Evolutionary conservation across 164 flowering plant species (phyloP).

Genomic region (Amborella trichopoda): DNA sequence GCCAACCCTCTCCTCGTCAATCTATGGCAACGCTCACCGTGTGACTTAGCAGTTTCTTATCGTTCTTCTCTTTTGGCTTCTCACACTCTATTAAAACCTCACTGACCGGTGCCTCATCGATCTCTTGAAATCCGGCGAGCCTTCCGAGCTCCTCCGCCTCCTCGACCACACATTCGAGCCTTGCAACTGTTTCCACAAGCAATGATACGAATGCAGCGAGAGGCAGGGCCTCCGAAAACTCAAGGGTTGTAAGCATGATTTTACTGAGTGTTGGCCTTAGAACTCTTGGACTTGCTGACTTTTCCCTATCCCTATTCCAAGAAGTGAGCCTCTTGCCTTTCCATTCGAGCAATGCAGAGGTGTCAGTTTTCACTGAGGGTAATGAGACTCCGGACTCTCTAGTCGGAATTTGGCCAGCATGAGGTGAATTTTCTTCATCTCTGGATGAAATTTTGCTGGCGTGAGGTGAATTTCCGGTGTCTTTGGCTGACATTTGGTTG

Average conservation of each 20-base stretch:
- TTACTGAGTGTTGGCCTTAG: slow-evolving; percentile 72
- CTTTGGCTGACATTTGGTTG: slow-evolving; percentile 7
- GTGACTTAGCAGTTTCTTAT: too few relatives aligned
- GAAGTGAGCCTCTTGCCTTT: slow-evolving; percentile 18
- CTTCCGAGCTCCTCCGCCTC: slow-evolving; percentile 79
- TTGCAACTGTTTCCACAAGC: slow-evolving; percentile 76
- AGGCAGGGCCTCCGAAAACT: slow-evolving; percentile 93
- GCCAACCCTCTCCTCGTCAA: too few relatives aligned
- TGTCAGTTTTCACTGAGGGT: slow-evolving; percentile 47
- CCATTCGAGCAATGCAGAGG: slow-evolving; percentile 45
- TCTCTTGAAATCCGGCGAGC: slow-evolving; percentile 51
- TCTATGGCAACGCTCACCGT: too few relatives aligned
- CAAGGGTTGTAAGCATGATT: slow-evolving; percentile 58
- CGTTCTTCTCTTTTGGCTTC: too few relatives aligned
- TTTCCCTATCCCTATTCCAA: slow-evolving; percentile 8
- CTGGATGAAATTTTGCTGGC: too few relatives aligned
- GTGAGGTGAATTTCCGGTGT: too few relatives aligned
- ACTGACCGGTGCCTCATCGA: slow-evolving; percentile 15
- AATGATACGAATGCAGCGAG: slow-evolving; percentile 93
- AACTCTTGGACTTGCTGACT: slow-evolving; percentile 8
- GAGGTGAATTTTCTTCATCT: too few relatives aligned
- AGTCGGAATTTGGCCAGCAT: too few relatives aligned
- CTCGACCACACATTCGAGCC: slow-evolving; percentile 68
- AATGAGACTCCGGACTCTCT: slow-evolving; percentile 15
- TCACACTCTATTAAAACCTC: too few relatives aligned